Base-by-base conservation (phyloP, 352 stramenopile species). In the Peronosclerospora sorghi region DNA sequence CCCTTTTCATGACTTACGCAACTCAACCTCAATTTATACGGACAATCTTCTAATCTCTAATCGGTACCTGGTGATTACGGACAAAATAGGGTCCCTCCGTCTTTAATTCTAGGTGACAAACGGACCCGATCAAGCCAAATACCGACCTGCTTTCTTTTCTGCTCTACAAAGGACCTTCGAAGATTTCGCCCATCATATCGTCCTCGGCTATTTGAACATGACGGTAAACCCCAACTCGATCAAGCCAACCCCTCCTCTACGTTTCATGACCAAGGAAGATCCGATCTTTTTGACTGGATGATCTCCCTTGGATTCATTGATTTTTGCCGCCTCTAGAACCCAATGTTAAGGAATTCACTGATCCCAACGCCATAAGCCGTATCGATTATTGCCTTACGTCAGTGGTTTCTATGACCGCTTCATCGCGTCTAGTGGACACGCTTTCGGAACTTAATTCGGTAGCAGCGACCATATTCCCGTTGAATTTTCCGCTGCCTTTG, bases 331-430 rank as follows among this genome's bases (percentile, higher is more conserved):
- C 0, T 15, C n/a, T 35, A n/a, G 1, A 40, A 21, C 5, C 37
- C 4, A 23, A 53, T 1, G 13, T 6, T 8, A 15, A 32, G 0
- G 4, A 42, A n/a, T 48, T 54, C 18, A 26, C 46, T 5, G 32
- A 38, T 3, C 35, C 27, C 6, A 19, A 35, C 0, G 0, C 10
- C n/a, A 12, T 13, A 8, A 40, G 35, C 10, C 30, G 46, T 0
- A 42, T 47, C 13, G 46, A 42, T 20, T 43, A 54, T 27, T 41
- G 23, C 14, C 26, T 54, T 14, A 2, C 39, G 18, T 8, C 4
- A 5, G 4, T 0, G 6, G 8, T 24, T 8, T 48, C 46, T 8
- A 17, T n/a, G 4, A 35, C 30, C 0, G 43, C 0, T 35, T 39
- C n/a, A 17, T 38, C 8, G 9, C 20, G 0, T 27, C 18, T 2